Evolutionary conservation across 768 basidiomycete species (phyloP).

Genomic region (Boletus eberwhitei): DNA sequence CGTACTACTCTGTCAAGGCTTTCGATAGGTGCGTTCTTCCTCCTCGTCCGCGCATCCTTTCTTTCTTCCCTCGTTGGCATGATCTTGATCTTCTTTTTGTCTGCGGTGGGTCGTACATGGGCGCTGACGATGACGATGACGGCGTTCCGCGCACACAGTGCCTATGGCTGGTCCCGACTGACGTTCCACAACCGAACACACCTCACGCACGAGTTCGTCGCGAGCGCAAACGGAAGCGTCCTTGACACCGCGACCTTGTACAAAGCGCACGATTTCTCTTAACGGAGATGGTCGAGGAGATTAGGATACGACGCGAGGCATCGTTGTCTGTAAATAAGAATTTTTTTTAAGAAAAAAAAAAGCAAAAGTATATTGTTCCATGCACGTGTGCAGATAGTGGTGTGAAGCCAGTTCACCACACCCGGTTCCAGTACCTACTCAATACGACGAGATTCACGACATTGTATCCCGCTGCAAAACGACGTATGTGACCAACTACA

Average conservation of each 20-base stretch:
- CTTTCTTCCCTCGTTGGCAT: background rate
- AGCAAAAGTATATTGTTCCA: background rate
- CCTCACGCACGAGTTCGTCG: slow-evolving; percentile 28
- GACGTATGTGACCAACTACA: background rate
- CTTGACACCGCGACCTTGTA: slow-evolving; percentile 25
- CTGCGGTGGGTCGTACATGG: background rate
- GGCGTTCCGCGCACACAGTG: background rate
- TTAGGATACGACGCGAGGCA: background rate
- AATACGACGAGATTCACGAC: background rate
- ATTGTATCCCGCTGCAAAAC: slow-evolving; percentile 2
- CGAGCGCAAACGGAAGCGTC: slow-evolving; percentile 28
- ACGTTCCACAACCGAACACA: slow-evolving; percentile 31
- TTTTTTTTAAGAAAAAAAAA: too few relatives aligned
- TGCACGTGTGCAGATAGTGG: background rate
- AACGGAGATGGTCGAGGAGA: background rate
- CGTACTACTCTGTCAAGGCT: slow-evolving; percentile 8
- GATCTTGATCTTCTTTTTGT: background rate
- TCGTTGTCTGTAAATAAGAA: background rate
- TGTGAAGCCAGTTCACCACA: background rate
- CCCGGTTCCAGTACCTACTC: background rate
- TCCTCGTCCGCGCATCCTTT: background rate
- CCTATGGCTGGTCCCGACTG: slow-evolving; percentile 29
- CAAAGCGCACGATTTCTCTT: slow-evolving; percentile 17
- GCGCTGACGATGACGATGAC: background rate
- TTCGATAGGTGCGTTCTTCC: slow-evolving; percentile 12